Conservation (phyloP, 192 early-diverging fungal species). For the Coemansia aciculifera region DNA sequence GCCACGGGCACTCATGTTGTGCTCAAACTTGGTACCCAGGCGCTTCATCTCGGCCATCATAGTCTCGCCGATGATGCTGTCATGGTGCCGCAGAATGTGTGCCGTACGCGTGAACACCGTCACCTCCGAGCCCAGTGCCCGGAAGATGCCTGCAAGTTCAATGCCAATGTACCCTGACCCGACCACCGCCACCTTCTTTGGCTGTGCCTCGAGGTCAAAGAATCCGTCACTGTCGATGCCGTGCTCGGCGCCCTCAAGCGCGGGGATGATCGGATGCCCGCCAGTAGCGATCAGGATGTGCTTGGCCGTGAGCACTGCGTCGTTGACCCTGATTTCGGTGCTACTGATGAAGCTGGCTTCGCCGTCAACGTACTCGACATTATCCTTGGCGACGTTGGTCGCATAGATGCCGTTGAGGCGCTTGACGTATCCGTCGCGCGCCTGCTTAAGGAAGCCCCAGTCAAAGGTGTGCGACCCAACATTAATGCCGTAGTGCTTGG, state of each 20-base stretch:
- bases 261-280: constrained; percentile 74
- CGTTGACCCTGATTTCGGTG: constrained; percentile 68
- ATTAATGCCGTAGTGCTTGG: constrained; percentile 88
- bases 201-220: constrained; percentile 89
- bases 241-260: constrained; percentile 76
- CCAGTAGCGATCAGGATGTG: constrained; percentile 92
- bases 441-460: constrained; percentile 82
- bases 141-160: constrained; percentile 93
- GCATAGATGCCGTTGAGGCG: constrained; percentile 97
- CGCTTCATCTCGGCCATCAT: constrained; percentile 75
- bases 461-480: constrained; percentile 63
- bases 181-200: constrained; percentile 86
- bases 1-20: constrained; percentile 59
- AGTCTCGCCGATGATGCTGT: constrained; percentile 76
- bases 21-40: constrained; percentile 80
- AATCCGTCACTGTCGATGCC: constrained; percentile 95
- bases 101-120: constrained; percentile 83
- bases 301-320: constrained; percentile 64
- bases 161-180: constrained; percentile 97
- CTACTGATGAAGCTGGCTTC: constrained; percentile 79
- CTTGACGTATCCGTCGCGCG: constrained; percentile 94
- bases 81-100: constrained; percentile 86
- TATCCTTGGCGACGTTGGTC: constrained; percentile 83
- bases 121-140: constrained; percentile 81
- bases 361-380: constrained; percentile 81